Base-by-base conservation (phyloP, 2,329 filamentous ascomycete species). In the Sclerotinia subarctica region DNA sequence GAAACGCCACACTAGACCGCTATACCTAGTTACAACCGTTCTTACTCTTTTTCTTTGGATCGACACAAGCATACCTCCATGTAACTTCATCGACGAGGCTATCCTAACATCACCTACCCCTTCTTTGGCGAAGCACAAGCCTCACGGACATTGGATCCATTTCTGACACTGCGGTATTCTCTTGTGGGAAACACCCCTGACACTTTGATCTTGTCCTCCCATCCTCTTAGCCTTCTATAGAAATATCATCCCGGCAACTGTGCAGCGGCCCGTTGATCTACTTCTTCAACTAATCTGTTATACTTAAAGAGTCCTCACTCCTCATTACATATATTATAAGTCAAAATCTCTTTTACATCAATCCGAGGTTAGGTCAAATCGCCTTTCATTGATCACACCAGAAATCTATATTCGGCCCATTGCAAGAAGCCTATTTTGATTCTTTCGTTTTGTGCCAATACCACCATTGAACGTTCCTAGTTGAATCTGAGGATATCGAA, bases 251-350 rank as follows among this genome's bases (percentile, higher is more conserved):
- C 49, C 56, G 47, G 65, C 38, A 67, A 26, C 56, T 63, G 65
- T 67, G 65, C 57, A 67, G 65, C 65, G 65, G 65, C 56, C 65
- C 65, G 65, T 63, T 67, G 65, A 67, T 67, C 65, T 62, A n/a
- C 38, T 63, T 49, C 56, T 67, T 54, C 56, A 53, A 44, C 24
- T 54, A 52, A 35, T 52, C 49, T 46, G 26, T 35, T 66, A 53
- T 67, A 67, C 52, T 65, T 57, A 65, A 67, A 35, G n/a, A 47
- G 56, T 26, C 56, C 19, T 47, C 56, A 35, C 35, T 32, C 44
- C 46, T 65, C 63, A 26, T 53, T 67, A 24, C 38, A 17, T 19
- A 17, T 38, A 47, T 19, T 0, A 24, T 3, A 60, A 38, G n/a
- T 47, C 63, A 47, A 58, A 35, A 19, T 47, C 15, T 47, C 26